phyloP scores from a whole-genome alignment of 2,329 filamentous ascomycete species.

The Alternaria alternata region DNA sequence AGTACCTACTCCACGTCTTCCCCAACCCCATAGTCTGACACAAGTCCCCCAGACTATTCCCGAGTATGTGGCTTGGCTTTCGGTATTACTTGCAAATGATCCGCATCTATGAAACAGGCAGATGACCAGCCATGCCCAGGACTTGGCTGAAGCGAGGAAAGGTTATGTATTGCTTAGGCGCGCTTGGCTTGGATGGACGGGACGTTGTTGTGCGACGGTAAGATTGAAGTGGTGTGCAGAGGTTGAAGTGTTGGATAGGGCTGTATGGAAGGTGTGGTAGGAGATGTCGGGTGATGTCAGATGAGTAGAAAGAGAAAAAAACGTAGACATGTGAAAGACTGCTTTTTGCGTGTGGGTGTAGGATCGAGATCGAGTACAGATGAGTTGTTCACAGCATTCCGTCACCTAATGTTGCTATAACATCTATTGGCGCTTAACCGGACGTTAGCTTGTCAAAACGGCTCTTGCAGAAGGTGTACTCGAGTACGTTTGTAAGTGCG shows the following conservation, averaged over 20 bases:
- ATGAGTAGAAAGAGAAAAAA: neutral
- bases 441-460: neutral
- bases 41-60: neutral
- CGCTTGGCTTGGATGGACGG: slow-evolving; percentile 7
- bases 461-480: neutral
- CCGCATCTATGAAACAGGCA: slow-evolving; percentile 13
- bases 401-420: neutral
- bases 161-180: slow-evolving; percentile 16
- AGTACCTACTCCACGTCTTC: neutral
- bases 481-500: neutral
- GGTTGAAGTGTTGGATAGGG: slow-evolving; percentile 13
- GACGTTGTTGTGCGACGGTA: slow-evolving; percentile 6
- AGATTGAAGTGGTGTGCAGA: neutral
- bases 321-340: neutral
- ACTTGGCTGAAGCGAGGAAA: slow-evolving; percentile 16
- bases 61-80: neutral
- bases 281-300: neutral
- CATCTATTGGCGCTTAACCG: neutral
- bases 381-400: neutral
- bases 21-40: neutral
- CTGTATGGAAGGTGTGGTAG: neutral
- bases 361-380: neutral
- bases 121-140: neutral
- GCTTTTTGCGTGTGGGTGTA: neutral
- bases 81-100: slow-evolving; percentile 5